Evolutionary conservation across 352 stramenopile species (phyloP).

Genomic region (Phytophthora pini): DNA sequence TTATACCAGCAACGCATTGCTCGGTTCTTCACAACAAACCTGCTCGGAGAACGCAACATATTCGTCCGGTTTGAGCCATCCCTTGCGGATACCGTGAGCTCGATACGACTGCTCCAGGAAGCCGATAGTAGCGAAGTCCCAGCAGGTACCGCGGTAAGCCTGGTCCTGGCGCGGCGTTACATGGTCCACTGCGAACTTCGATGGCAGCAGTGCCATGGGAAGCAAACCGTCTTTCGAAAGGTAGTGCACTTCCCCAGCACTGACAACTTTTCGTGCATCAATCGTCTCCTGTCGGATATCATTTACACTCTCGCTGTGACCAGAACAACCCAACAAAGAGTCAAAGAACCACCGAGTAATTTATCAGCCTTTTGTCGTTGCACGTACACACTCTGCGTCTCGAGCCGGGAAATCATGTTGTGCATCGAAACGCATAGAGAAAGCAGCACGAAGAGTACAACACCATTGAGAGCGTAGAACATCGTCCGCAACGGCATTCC

Average conservation of each 20-base stretch:
- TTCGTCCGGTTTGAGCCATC: constrained; percentile 73
- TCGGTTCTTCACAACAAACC: constrained; percentile 22
- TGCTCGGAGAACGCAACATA: constrained; percentile 86
- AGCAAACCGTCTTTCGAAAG: constrained; percentile 47
- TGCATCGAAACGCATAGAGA: constrained; percentile 76
- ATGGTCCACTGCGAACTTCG: constrained; percentile 83
- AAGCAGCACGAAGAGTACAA: constrained; percentile 62
- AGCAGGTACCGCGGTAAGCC: constrained; percentile 79
- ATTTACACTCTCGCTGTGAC: constrained; percentile 22
- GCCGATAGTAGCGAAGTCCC: constrained; percentile 83
- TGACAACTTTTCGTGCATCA: constrained; percentile 15
- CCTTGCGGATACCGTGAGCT: constrained; percentile 63
- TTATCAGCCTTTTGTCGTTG: not conserved
- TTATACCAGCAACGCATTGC: not conserved
- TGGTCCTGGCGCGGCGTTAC: constrained; percentile 81
- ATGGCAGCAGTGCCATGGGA: constrained; percentile 74
- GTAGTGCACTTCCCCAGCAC: constrained; percentile 11
- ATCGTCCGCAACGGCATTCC: constrained; percentile 41
- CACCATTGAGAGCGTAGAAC: constrained; percentile 67
- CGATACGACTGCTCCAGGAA: constrained; percentile 85
- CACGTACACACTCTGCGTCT: constrained; percentile 37
- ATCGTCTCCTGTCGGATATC: constrained; percentile 23
- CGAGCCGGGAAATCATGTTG: constrained; percentile 65
- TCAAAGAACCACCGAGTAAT: not conserved
- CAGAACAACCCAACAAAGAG: not conserved